A percentile compares a stretch with the other conserved stretches of the same genome.
These are phyloP conservation scores for Colletotrichum navitas DNA, from an alignment of 2,329 filamentous ascomycete species.

Conservation along the genomic window DNA sequence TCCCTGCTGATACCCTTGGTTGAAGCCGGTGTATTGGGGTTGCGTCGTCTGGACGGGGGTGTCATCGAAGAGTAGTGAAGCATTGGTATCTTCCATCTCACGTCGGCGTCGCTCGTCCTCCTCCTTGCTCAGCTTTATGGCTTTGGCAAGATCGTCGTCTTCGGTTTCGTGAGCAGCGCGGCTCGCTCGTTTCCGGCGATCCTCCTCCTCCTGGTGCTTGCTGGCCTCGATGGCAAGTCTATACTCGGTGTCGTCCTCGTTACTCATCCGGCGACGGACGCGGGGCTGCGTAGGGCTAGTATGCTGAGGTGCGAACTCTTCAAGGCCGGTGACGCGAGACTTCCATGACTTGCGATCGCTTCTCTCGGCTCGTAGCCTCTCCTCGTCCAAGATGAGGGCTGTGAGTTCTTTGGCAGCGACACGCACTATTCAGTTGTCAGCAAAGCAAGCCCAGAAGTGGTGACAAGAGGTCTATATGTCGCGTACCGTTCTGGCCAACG, in stretches of 20 bases:
- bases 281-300: constrained; percentile 52
- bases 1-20: constrained; percentile 98
- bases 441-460: constrained; percentile 37
- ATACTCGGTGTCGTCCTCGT: constrained; percentile 90
- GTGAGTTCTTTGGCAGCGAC: constrained; percentile 97
- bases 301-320: constrained; percentile 75
- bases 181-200: constrained; percentile 78
- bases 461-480: background rate
- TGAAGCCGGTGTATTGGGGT: constrained; percentile 88
- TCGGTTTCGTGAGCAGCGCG: constrained; percentile 65
- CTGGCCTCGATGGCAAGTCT: constrained; percentile 92
- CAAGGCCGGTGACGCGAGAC: constrained; percentile 91
- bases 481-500: constrained; percentile 93
- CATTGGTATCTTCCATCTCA: constrained; percentile 89
- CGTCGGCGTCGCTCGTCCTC: constrained; percentile 91
- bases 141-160: constrained; percentile 93
- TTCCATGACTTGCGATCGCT: constrained; percentile 96
- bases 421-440: constrained; percentile 74
- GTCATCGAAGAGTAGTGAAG: constrained; percentile 90
- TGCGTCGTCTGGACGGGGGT: constrained; percentile 66
- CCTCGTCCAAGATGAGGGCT: constrained; percentile 91
- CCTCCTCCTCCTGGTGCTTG: constrained; percentile 94
- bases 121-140: constrained; percentile 92
- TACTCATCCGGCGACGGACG: constrained; percentile 62
- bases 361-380: constrained; percentile 89